These are phyloP conservation scores for Ehretia macrophylla DNA, from an alignment of 257 asterid species.

Conservation along the genomic window DNA sequence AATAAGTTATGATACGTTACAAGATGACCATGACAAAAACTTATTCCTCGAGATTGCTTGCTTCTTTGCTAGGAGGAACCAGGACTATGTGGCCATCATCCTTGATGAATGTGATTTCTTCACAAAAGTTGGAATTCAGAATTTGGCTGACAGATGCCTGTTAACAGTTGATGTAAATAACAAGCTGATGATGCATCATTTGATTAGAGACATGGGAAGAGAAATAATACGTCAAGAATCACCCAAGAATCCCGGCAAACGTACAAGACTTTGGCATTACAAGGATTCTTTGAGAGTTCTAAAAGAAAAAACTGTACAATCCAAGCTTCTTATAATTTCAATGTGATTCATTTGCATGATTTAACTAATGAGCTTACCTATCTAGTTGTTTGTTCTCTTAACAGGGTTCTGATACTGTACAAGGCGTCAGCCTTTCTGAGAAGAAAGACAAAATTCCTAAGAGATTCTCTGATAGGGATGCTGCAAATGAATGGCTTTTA, in stretches of 20 bases:
- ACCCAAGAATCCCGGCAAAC: constrained; percentile 11
- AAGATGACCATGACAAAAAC: constrained; percentile 12
- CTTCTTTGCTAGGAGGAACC: constrained; percentile 13
- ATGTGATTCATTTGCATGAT: no score
- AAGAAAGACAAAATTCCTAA: constrained; percentile 5
- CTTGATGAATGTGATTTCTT: constrained; percentile 13
- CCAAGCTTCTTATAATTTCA: not conserved
- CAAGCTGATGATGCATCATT: constrained; percentile 15
- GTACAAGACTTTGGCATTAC: constrained; percentile 8
- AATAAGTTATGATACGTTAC: constrained; percentile 10
- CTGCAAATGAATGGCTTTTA: not conserved
- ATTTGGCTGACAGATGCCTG: constrained; percentile 10
- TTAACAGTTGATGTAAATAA: not conserved
- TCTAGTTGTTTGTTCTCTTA: no score
- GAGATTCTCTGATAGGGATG: not conserved
- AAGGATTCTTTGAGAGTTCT: constrained; percentile 9
- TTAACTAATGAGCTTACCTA: no score
- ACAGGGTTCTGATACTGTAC: constrained; percentile 1
- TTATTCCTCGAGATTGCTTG: constrained; percentile 15
- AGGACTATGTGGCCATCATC: not conserved
- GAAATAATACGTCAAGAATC: constrained; percentile 16
- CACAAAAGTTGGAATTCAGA: constrained; percentile 12
- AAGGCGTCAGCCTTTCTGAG: constrained; percentile 6
- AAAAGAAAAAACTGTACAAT: constrained; percentile 7
- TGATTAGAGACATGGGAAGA: constrained; percentile 17